Conservation (phyloP, 75 land plant species). For the Picea glauca region DNA sequence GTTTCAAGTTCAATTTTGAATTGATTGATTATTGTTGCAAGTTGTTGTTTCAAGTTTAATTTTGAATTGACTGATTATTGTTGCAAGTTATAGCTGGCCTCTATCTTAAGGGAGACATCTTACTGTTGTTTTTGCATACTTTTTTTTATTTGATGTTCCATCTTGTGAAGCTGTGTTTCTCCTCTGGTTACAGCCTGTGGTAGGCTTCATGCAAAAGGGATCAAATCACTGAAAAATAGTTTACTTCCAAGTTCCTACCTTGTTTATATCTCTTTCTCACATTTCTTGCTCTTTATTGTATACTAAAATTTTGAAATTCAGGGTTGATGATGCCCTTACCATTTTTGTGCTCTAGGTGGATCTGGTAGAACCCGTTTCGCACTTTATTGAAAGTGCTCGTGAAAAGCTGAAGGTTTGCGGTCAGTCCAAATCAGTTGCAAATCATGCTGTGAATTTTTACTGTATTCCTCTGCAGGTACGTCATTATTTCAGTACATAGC, state of each 20-base stretch:
- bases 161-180: not conserved
- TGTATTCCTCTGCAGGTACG: conserved; percentile 89
- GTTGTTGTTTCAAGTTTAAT: not conserved
- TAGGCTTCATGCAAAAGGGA: not conserved
- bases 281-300: not conserved
- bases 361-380: conserved; percentile 96
- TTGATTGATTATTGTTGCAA: too few species aligned
- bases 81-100: not conserved
- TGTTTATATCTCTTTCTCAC: conserved; percentile 1
- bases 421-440: conserved; percentile 16
- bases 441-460: conserved; percentile 75
- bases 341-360: conserved; percentile 64
- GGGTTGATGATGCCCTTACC: not conserved
- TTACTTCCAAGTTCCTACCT: too few species aligned
- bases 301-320: not conserved
- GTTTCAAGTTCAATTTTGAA: too few species aligned
- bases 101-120: not conserved
- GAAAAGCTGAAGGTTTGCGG: conserved; percentile 39
- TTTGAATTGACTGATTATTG: not conserved
- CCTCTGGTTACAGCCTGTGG: not conserved
- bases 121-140: not conserved
- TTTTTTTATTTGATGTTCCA: not conserved
- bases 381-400: conserved; percentile 86
- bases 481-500: not conserved
- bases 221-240: not conserved